These are phyloP conservation scores for Aspergillus bridgeri DNA, from an alignment of 495 filamentous ascomycete genomes.

Conservation along the genomic window DNA sequence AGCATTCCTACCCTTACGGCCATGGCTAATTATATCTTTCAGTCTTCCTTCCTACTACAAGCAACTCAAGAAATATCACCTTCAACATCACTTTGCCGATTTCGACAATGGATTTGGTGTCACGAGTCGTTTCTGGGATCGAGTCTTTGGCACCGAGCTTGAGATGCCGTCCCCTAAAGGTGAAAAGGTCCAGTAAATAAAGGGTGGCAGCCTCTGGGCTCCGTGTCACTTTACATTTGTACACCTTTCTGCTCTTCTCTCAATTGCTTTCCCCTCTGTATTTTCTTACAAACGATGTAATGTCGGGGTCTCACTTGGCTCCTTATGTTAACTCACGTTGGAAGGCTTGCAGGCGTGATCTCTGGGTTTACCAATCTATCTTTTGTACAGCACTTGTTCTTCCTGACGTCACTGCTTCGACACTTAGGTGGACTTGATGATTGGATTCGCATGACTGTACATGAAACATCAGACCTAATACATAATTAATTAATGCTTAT, in stretches of 20 bases:
- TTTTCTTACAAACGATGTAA: constrained; percentile 20
- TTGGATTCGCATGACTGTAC: constrained; percentile 19
- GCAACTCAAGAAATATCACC: constrained; percentile 91
- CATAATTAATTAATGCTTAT: constrained; percentile 24
- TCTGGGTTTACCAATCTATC: background rate
- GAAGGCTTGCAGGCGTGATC: background rate
- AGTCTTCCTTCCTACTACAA: constrained; percentile 83
- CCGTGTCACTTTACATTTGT: background rate
- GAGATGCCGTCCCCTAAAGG: constrained; percentile 39
- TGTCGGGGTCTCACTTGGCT: constrained; percentile 21
- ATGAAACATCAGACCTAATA: constrained; percentile 32
- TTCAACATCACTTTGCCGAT: constrained; percentile 94
- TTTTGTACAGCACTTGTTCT: constrained; percentile 5
- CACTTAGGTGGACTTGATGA: background rate
- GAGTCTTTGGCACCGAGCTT: constrained; percentile 85
- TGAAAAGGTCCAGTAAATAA: constrained; percentile 55
- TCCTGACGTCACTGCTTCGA: background rate
- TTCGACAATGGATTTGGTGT: constrained; percentile 98
- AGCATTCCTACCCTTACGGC: background rate
- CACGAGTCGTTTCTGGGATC: constrained; percentile 97
- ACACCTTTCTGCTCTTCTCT: background rate
- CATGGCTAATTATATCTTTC: constrained; percentile 15
- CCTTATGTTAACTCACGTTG: constrained; percentile 13
- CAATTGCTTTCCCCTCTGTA: background rate
- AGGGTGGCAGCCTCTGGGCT: background rate